phyloP scores from a whole-genome alignment of 768 basidiomycete species.

The Mycena vitilis region DNA sequence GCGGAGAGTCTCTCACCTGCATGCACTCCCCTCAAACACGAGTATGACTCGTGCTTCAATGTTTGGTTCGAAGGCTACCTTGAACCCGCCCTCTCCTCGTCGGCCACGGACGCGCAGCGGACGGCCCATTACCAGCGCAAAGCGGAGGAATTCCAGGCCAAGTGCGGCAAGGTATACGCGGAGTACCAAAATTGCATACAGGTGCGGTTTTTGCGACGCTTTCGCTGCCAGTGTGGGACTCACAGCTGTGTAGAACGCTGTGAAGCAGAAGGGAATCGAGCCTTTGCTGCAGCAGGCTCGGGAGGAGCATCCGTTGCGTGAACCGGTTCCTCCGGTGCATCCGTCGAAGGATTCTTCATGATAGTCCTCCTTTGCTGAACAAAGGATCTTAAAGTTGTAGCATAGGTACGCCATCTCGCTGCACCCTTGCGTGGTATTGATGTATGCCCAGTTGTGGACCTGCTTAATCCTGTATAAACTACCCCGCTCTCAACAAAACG shows the following conservation, averaged over 20 bases:
- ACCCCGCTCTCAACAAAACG: slow-evolving; percentile 1
- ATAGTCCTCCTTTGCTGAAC: not conserved
- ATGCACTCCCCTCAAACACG: slow-evolving; percentile 91
- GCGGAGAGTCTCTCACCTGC: slow-evolving; percentile 82
- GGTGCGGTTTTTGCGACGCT: slow-evolving; percentile 58
- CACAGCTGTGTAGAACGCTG: slow-evolving; percentile 68
- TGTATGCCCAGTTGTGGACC: not conserved
- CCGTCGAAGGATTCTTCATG: slow-evolving; percentile 32
- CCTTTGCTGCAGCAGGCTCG: slow-evolving; percentile 83
- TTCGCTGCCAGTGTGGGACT: not conserved
- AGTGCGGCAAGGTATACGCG: slow-evolving; percentile 87
- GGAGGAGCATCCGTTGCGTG: slow-evolving; percentile 80
- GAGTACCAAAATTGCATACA: slow-evolving; percentile 86
- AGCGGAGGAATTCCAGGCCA: slow-evolving; percentile 87
- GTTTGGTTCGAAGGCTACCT: slow-evolving; percentile 98
- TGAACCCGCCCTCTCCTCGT: slow-evolving; percentile 73
- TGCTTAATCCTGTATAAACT: slow-evolving; percentile 9
- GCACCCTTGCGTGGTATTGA: not conserved
- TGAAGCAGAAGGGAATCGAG: slow-evolving; percentile 81
- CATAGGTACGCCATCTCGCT: slow-evolving; percentile 15
- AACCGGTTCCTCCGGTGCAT: slow-evolving; percentile 58
- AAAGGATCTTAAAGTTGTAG: slow-evolving; percentile 1
- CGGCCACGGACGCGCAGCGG: slow-evolving; percentile 56
- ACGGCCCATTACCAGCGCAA: slow-evolving; percentile 77
- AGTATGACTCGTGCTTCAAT: slow-evolving; percentile 96